phyloP scores from a whole-genome alignment of 2,329 filamentous ascomycete species.

The Clarireedia homoeocarpa region DNA sequence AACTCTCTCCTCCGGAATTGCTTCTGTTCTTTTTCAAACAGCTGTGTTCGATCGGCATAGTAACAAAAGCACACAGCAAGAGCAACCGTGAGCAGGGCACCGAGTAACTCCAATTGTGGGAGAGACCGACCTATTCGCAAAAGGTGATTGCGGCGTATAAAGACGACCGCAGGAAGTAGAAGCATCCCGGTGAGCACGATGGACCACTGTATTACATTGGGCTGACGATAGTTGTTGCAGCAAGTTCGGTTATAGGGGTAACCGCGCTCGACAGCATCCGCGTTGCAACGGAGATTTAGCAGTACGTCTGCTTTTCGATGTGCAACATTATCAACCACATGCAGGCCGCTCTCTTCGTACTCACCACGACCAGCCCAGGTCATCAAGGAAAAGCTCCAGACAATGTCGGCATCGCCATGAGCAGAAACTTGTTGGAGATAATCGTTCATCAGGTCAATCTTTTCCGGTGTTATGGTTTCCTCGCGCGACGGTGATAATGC shows the following conservation, averaged over 20 bases:
- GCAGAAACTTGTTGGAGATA: slow-evolving; percentile 38
- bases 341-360: slow-evolving; percentile 41
- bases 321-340: slow-evolving; percentile 39
- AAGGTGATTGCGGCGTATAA: slow-evolving; percentile 14
- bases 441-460: slow-evolving; percentile 45
- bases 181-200: slow-evolving; percentile 28
- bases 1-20: slow-evolving; percentile 34
- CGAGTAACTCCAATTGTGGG: slow-evolving; percentile 15
- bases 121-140: slow-evolving; percentile 14
- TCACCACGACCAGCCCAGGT: slow-evolving; percentile 30
- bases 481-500: slow-evolving; percentile 27
- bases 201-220: slow-evolving; percentile 31
- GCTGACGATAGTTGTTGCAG: slow-evolving; percentile 38
- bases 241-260: slow-evolving; percentile 44
- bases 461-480: slow-evolving; percentile 38
- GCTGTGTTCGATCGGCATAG: slow-evolving; percentile 44
- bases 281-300: slow-evolving; percentile 45
- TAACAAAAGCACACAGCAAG: slow-evolving; percentile 38
- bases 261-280: slow-evolving; percentile 31
- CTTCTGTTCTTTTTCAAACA: slow-evolving; percentile 45
- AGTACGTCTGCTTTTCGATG: slow-evolving; percentile 43
- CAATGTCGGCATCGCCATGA: slow-evolving; percentile 36
- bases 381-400: slow-evolving; percentile 46
- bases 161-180: slow-evolving; percentile 24
- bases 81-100: slow-evolving; percentile 17